phyloP scores from a whole-genome alignment of 2,329 filamentous ascomycete genomes.

The Mycosphaerella arachidis region DNA sequence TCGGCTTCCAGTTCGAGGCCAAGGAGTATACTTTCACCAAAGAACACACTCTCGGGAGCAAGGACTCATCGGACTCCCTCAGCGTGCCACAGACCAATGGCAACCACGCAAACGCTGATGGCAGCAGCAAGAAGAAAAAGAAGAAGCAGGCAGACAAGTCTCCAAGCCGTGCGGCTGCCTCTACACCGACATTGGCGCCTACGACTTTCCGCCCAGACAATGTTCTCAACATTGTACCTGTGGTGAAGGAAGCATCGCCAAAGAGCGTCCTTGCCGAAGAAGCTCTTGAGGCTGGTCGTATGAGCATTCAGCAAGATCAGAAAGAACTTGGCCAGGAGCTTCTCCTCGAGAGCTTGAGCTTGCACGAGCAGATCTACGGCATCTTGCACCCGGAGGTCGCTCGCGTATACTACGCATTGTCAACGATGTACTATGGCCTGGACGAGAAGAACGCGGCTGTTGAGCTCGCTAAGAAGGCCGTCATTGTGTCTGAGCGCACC shows the following conservation, averaged over 20 bases:
- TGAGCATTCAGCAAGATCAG: conserved; percentile 93
- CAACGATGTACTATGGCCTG: conserved; percentile 94
- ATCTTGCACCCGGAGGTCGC: conserved; percentile 96
- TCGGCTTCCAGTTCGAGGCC: conserved; percentile 81
- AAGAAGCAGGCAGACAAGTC: conserved; percentile 50
- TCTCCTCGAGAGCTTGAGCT: conserved; percentile 86
- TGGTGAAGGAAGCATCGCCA: conserved; percentile 91
- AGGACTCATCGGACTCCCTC: conserved; percentile 29
- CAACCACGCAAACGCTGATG: conserved; percentile 17
- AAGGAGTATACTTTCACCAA: conserved; percentile 69
- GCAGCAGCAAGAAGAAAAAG: conserved; percentile 50
- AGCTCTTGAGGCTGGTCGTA: conserved; percentile 88
- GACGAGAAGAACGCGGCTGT: conserved; percentile 96
- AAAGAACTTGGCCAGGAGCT: conserved; percentile 94
- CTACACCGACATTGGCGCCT: conserved; percentile 43
- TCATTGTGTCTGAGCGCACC: conserved; percentile 92
- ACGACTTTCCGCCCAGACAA: conserved; percentile 77
- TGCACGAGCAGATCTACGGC: conserved; percentile 98
- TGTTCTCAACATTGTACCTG: conserved; percentile 84
- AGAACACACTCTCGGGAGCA: conserved; percentile 24
- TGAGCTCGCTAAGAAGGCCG: conserved; percentile 91
- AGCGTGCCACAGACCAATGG: conserved; percentile 34
- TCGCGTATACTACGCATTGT: conserved; percentile 87
- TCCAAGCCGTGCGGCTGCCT: conserved; percentile 41
- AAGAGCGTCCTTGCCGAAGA: conserved; percentile 90